These are phyloP conservation scores for Neurospora hispaniola DNA, from an alignment of 495 filamentous ascomycete species.

Conservation along the genomic window DNA sequence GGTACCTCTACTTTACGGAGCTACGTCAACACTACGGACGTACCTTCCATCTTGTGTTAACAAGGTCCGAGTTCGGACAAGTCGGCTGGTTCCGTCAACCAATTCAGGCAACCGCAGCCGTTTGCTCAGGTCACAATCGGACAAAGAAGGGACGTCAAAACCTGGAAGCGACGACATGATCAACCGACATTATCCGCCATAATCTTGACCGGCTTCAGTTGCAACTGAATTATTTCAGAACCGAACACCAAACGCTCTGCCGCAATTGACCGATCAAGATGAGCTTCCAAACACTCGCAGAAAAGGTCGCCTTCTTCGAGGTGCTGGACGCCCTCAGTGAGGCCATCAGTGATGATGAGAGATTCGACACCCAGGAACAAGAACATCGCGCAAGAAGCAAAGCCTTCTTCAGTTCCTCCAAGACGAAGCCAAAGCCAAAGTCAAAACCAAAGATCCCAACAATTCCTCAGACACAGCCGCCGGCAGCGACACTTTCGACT, in stretches of 20 bases:
- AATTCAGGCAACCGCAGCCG: background rate
- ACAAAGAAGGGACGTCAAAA: background rate
- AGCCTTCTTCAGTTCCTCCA: constrained; percentile 14
- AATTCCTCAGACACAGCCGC: background rate
- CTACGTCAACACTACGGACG: background rate
- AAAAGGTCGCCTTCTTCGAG: constrained; percentile 21
- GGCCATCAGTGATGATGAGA: constrained; percentile 12
- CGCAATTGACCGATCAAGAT: constrained; percentile 1
- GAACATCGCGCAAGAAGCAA: constrained; percentile 11
- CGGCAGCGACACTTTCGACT: constrained; percentile 10
- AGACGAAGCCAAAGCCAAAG: constrained; percentile 2
- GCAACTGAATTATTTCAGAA: background rate
- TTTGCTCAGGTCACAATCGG: background rate
- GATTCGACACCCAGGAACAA: constrained; percentile 12
- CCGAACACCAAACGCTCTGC: background rate
- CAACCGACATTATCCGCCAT: background rate
- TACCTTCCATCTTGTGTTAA: background rate
- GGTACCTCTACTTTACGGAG: background rate
- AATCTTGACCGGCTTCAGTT: background rate
- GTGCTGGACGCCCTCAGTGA: constrained; percentile 14
- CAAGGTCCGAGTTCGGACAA: background rate
- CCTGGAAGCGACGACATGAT: background rate
- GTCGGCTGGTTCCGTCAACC: background rate
- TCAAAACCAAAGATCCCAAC: background rate
- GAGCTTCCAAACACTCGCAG: constrained; percentile 9